Conservation (phyloP, 208 protist species). For the Strigomonas culicis region DNA sequence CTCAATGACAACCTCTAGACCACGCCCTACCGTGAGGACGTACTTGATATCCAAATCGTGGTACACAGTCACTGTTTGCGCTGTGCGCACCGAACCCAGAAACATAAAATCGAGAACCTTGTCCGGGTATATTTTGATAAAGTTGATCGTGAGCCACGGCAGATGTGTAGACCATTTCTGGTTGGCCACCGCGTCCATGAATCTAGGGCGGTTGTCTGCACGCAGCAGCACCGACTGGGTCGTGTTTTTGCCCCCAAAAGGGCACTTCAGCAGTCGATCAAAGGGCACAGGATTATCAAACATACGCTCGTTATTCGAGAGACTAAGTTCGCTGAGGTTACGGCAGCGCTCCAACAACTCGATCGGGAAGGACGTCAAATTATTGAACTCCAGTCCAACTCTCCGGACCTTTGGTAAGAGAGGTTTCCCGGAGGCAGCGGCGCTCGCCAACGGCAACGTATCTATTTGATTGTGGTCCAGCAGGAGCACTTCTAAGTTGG, state of each 20-base stretch:
- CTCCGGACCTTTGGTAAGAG: conserved; percentile 48
- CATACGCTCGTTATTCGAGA: conserved; percentile 70
- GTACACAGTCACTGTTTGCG: conserved; percentile 75
- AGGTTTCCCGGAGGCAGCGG: background rate
- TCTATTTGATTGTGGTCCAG: conserved; percentile 69
- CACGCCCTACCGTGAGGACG: conserved; percentile 70
- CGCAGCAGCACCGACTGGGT: conserved; percentile 32
- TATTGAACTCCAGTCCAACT: conserved; percentile 73
- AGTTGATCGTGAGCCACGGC: conserved; percentile 63
- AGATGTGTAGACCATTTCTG: conserved; percentile 41
- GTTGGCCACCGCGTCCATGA: conserved; percentile 53
- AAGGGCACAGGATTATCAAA: conserved; percentile 45
- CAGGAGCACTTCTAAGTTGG: conserved; percentile 55
- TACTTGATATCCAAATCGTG: conserved; percentile 78
- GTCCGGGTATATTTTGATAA: conserved; percentile 90
- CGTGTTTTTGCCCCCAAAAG: conserved; percentile 14
- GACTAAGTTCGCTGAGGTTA: conserved; percentile 43
- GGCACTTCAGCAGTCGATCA: conserved; percentile 19
- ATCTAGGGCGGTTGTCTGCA: conserved; percentile 71
- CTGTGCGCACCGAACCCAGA: conserved; percentile 81
- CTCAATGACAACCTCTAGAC: conserved; percentile 60
- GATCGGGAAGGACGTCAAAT: conserved; percentile 50
- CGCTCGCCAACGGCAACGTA: conserved; percentile 22
- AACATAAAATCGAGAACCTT: conserved; percentile 83
- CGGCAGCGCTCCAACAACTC: conserved; percentile 59